These are phyloP conservation scores for Sphaerulina musiva DNA, from an alignment of 2,329 filamentous ascomycete species.

Conservation along the genomic window DNA sequence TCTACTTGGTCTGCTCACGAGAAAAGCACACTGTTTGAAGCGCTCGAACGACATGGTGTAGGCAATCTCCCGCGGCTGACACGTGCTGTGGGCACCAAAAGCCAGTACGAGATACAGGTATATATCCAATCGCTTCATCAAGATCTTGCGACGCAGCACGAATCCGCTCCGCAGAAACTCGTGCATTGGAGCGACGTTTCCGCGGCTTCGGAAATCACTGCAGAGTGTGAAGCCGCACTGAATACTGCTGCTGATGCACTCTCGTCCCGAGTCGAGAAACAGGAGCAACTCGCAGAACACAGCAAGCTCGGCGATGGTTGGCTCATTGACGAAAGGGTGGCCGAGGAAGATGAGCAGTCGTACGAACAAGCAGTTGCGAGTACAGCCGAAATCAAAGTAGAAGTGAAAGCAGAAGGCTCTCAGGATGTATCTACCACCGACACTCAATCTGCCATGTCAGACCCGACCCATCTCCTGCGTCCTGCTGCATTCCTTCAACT, in stretches of 20 bases:
- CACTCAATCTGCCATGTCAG: constrained; percentile 5
- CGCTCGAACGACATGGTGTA: constrained; percentile 57
- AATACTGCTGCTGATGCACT: constrained; percentile 64
- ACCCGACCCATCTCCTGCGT: constrained; percentile 49
- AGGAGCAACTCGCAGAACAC: constrained; percentile 56
- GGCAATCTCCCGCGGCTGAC: constrained; percentile 59
- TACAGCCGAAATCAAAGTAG: no score
- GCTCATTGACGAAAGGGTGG: constrained; percentile 50
- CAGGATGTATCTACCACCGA: constrained; percentile 3
- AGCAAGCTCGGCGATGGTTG: constrained; percentile 58
- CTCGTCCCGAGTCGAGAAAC: constrained; percentile 55
- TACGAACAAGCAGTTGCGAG: background rate
- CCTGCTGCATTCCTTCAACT: constrained; percentile 56
- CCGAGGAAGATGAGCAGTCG: constrained; percentile 28
- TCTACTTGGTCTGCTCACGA: constrained; percentile 65
- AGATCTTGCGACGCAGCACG: constrained; percentile 38
- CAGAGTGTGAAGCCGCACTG: constrained; percentile 57
- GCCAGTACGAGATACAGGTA: constrained; percentile 63
- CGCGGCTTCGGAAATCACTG: constrained; percentile 65
- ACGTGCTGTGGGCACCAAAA: constrained; percentile 61
- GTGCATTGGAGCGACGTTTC: constrained; percentile 54
- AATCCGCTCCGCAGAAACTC: constrained; percentile 30
- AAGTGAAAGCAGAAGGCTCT: background rate
- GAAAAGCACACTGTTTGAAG: constrained; percentile 63
- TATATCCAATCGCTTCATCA: constrained; percentile 60